A percentile compares a stretch with the other conserved stretches of the same genome.
These are phyloP conservation scores for Leccinum pellstonianum DNA, from an alignment of 768 basidiomycete species.

Conservation along the genomic window DNA sequence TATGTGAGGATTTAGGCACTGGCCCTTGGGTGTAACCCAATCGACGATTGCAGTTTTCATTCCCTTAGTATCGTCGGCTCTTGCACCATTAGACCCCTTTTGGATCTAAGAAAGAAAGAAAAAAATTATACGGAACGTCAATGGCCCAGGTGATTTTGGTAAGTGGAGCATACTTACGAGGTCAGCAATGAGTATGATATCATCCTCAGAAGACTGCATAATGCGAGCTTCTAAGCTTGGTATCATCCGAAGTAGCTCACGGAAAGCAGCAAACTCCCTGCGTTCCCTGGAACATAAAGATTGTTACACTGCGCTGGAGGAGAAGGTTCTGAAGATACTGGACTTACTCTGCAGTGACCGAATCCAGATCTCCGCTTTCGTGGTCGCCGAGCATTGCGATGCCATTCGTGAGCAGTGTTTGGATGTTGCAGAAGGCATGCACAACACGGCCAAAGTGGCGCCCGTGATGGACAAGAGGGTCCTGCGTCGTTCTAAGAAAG, in stretches of 20 bases:
- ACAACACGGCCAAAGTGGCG: neutral
- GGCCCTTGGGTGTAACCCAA: neutral
- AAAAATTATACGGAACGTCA: neutral
- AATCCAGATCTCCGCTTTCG: neutral
- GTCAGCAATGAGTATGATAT: neutral
- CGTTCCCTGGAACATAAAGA: neutral
- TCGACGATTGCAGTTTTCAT: neutral
- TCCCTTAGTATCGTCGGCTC: neutral
- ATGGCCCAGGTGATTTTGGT: neutral
- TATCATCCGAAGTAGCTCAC: neutral
- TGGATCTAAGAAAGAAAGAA: neutral
- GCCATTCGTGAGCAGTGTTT: neutral
- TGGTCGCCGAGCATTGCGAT: neutral
- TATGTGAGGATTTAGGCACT: neutral
- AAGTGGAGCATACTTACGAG: neutral
- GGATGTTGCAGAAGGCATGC: neutral
- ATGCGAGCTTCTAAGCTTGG: neutral
- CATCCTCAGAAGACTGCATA: neutral
- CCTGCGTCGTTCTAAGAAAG: neutral
- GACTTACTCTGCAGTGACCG: neutral
- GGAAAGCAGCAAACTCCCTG: neutral
- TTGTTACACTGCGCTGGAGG: neutral
- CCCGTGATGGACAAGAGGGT: neutral
- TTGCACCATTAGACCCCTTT: neutral
- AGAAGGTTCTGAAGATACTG: neutral